A percentile compares a stretch with the other conserved stretches of the same genome.
Conservation (phyloP, 2,329 filamentous ascomycete genomes). For the Neofusicoccum cordaticola region DNA sequence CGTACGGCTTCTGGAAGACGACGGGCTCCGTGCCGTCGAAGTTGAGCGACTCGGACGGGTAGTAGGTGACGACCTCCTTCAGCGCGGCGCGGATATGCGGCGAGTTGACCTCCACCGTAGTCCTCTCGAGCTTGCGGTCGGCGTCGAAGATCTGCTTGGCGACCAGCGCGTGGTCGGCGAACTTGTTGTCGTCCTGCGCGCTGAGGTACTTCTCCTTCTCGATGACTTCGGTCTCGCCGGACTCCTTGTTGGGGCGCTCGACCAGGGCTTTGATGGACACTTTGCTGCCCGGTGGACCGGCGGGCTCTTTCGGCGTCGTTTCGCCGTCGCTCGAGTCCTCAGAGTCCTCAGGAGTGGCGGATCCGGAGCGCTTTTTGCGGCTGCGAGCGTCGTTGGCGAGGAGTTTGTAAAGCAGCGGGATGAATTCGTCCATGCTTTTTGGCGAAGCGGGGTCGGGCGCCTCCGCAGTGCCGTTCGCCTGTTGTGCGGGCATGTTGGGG, state of each 20-base stretch:
- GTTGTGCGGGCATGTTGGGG: too few species aligned
- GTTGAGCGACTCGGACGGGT: slow-evolving; percentile 36
- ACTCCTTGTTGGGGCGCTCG: slow-evolving; percentile 13
- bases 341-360: too few species aligned
- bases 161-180: slow-evolving; percentile 24
- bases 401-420: not conserved
- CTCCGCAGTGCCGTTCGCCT: too few species aligned
- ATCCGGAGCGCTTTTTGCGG: not conserved
- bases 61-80: slow-evolving; percentile 49
- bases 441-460: not conserved
- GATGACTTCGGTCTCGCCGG: slow-evolving; percentile 13
- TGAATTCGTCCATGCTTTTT: not conserved
- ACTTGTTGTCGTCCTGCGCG: slow-evolving; percentile 7
- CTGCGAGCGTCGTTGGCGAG: not conserved
- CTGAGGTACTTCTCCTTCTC: slow-evolving; percentile 18
- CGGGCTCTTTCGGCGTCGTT: too few species aligned
- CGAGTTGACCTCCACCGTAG: slow-evolving; percentile 26
- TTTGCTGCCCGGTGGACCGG: not conserved
- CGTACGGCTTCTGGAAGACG: slow-evolving; percentile 47
- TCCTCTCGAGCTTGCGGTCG: slow-evolving; percentile 23
- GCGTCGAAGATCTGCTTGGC: slow-evolving; percentile 24
- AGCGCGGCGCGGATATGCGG: slow-evolving; percentile 46
- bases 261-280: slow-evolving; percentile 17
- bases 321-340: too few species aligned
- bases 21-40: slow-evolving; percentile 31